Percentiles rank a stretch among this genome's conserved stretches.
These are phyloP conservation scores for Cercospora sesami DNA, from an alignment of 2,329 filamentous ascomycete genomes.

Conservation along the genomic window DNA sequence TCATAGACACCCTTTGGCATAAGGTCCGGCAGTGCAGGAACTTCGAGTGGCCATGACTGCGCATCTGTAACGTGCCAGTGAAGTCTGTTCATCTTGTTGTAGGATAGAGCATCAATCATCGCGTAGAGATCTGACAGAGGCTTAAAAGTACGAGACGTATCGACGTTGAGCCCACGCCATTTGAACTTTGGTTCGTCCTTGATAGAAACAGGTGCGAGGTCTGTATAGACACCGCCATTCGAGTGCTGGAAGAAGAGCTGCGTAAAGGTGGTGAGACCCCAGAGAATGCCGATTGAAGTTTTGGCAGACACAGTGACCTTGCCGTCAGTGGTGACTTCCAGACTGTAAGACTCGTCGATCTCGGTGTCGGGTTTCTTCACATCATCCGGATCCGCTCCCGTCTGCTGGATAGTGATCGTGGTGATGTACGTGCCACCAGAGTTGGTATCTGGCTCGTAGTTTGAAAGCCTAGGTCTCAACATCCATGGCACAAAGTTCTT, in stretches of 20 bases:
- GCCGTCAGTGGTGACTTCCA: conserved; percentile 61
- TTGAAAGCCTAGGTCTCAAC: conserved; percentile 63
- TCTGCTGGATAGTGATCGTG: conserved; percentile 64
- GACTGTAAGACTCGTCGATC: conserved; percentile 73
- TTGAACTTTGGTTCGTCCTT: conserved; percentile 71
- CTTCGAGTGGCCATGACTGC: conserved; percentile 82
- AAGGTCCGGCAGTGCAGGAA: conserved; percentile 71
- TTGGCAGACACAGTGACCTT: conserved; percentile 63
- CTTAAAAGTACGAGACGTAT: conserved; percentile 73
- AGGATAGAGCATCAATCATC: conserved; percentile 73
- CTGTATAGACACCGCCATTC: conserved; percentile 62
- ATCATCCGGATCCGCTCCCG: conserved; percentile 52
- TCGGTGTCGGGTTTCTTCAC: conserved; percentile 62
- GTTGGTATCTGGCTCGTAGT: conserved; percentile 60
- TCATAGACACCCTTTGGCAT: conserved; percentile 72
- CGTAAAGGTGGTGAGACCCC: conserved; percentile 72
- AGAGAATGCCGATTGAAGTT: conserved; percentile 68
- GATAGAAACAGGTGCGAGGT: conserved; percentile 68
- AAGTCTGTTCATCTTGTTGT: conserved; percentile 80
- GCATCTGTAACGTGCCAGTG: conserved; percentile 81
- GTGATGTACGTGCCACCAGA: conserved; percentile 53
- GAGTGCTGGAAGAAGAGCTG: conserved; percentile 79
- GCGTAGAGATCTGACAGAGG: conserved; percentile 66
- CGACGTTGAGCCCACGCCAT: conserved; percentile 78
- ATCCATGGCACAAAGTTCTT: conserved; percentile 76